A percentile compares a stretch with the other conserved stretches of the same genome.
phyloP scores from a whole-genome alignment of 1,284 basidiomycete species.

The Ustilago shanxiensis region DNA sequence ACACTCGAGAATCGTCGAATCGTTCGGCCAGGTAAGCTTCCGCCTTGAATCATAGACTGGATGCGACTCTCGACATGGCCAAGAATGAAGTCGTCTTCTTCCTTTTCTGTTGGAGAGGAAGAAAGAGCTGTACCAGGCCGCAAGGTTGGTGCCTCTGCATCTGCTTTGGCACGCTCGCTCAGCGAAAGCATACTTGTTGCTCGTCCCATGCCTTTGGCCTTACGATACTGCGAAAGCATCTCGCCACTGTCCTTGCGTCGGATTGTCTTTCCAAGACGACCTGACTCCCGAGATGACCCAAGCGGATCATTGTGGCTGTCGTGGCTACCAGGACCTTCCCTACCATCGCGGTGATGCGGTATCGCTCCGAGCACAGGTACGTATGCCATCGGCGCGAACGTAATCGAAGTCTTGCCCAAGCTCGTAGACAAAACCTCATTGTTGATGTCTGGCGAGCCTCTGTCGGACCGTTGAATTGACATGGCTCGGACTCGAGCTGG shows the following conservation, averaged over 20 bases:
- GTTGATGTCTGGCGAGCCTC: slow-evolving; percentile 29
- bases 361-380: slow-evolving; percentile 52
- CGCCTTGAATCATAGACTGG: slow-evolving; percentile 20
- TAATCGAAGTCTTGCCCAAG: slow-evolving; percentile 31
- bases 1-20: slow-evolving; percentile 49
- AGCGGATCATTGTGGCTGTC: slow-evolving; percentile 20
- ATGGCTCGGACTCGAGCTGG: slow-evolving; percentile 19
- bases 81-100: slow-evolving; percentile 39
- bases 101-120: slow-evolving; percentile 20
- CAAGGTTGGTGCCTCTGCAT: slow-evolving; percentile 18
- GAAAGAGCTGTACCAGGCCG: slow-evolving; percentile 22
- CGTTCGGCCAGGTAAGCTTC: slow-evolving; percentile 22
- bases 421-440: slow-evolving; percentile 36
- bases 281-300: slow-evolving; percentile 8
- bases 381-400: slow-evolving; percentile 41
- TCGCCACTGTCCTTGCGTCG: slow-evolving; percentile 60
- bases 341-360: slow-evolving; percentile 28
- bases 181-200: slow-evolving; percentile 51
- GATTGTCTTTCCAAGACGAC: slow-evolving; percentile 23
- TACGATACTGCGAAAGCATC: slow-evolving; percentile 66
- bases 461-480: slow-evolving; percentile 26
- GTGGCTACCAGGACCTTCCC: slow-evolving; percentile 16
- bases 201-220: slow-evolving; percentile 46
- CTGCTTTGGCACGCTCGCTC: slow-evolving; percentile 41
- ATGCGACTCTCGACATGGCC: slow-evolving; percentile 42